Evolutionary conservation across 169 alveolate species (phyloP), one percentile per base, ranked within the genome.

Genomic region (Eimeria sp.): DNA sequence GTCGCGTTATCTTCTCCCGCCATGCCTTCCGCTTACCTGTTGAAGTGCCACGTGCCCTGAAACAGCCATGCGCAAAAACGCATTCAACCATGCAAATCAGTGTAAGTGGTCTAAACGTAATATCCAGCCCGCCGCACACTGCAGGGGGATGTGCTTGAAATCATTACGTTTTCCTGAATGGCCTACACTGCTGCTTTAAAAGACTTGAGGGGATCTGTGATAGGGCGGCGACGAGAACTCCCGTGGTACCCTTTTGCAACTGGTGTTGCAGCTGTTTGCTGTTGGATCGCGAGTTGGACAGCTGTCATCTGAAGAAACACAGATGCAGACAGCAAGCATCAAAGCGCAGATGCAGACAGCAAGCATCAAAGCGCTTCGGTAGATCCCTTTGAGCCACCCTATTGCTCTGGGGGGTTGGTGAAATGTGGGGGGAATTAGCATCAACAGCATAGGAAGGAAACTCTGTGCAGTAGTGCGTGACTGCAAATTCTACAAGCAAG

Each of bases 241-340:
- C 93, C 58, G 58, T 30, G 65, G 25, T 34, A 80, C 40, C 89
- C 72, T 34, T 16, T 61, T 51, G 16, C 11, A 18, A 4, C 25
- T 78, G 61, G 73, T 25, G 75, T 54, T 40, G 47, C 67, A 30
- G 51, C 82, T 18, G 43, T 25, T 57, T 92, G 96, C 75, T 82
- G 87, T 84, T 65, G 82, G 58, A 92, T 75, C 20, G 96, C 96
- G 61, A 75, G 92, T 65, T 92, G 96, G 57, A 92, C 92, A 9
- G 96, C 92, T 18, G 96, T 92, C 73, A 54, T 78, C 92, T 82
- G 93, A 40, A 47, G 30, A 43, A 27, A 18, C 20, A 72, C 16
- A 25, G 54, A n/a, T 61, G n/a, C 70, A 20, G 18, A 20, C 83
- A 58, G 25, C 34, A 40, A 58, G 20, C 47, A 20, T 40, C 27